Evolutionary conservation across 495 filamentous ascomycete genomes (phyloP), one percentile per base, ranked within the genome.

Genomic region (Rhypophila decipiens): DNA sequence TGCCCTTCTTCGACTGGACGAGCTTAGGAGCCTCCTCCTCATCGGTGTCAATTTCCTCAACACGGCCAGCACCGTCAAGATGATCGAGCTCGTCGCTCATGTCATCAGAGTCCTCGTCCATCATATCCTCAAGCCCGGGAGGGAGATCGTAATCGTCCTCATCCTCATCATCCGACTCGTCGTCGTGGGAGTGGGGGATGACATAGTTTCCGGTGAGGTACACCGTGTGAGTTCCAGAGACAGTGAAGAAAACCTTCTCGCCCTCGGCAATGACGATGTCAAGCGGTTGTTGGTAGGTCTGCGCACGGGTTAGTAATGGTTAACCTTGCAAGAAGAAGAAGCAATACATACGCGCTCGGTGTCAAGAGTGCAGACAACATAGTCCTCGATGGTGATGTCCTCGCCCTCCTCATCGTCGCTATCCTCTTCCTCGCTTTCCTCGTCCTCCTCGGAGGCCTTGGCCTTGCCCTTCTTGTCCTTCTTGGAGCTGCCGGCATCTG

Each of bases 131-230:
- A 15, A 53, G 31, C 24, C 85, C 84, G 33, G 85, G 86, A 18
- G 86, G 85, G 24, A 94, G 76, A 53, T 93, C 88, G 53, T 94
- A 94, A 31, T 84, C 80, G 4, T 85, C 80, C 29, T 84, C 80
- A 5, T 84, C 80, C 9, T 86, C 83, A 13, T 84, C 75, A 33
- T 82, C 77, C 24, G 27, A 42, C 31, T 60, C 56, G 23, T 77
- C 73, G 39, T 71, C 66, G 29, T 83, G 73, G 42, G 73, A 69
- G 36, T 74, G 50, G 46, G 74, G 70, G 24, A 78, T 61, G 43
- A 97, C 79, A 65, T 95, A 96, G 76, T 99, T 99, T 57, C 93
- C 93, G 42, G 91, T 97, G 24, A 99, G 77, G 71, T 82, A 90
- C 55, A 99, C 73, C 46, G 83, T 78, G 74, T 96, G 88, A 39